These are phyloP conservation scores for Jacaranda mimosifolia DNA, from an alignment of 257 asterid genomes.

Conservation along the genomic window DNA sequence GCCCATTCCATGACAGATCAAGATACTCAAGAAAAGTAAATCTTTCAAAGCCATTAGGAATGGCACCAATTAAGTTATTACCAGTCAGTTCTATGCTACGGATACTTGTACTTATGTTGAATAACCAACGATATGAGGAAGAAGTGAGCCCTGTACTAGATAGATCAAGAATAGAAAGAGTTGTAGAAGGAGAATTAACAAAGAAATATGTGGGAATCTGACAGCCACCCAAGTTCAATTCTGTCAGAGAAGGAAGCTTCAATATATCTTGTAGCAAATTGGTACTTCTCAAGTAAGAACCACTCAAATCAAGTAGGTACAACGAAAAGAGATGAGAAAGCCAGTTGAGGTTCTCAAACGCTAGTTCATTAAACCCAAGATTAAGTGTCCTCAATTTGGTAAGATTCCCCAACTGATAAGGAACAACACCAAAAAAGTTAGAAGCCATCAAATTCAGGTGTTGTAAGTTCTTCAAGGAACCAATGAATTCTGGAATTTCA, in stretches of 20 bases:
- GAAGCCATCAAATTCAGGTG: too few relatives aligned
- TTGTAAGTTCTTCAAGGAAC: too few relatives aligned
- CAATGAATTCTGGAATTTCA: too few relatives aligned
- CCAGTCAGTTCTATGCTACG: constrained; percentile 18
- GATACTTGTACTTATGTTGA: constrained; percentile 27
- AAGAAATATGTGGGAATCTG: background rate
- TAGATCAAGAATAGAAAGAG: constrained; percentile 30
- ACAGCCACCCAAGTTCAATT: background rate
- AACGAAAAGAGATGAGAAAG: constrained; percentile 28
- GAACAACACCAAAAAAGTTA: too few relatives aligned
- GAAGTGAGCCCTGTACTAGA: constrained; percentile 12
- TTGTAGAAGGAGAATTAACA: constrained; percentile 32
- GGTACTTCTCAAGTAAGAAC: background rate
- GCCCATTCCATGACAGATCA: background rate
- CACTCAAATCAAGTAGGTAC: background rate
- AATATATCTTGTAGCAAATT: constrained; percentile 13
- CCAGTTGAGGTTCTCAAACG: constrained; percentile 22
- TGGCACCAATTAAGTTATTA: constrained; percentile 28
- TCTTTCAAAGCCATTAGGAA: constrained; percentile 43
- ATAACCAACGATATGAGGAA: constrained; percentile 20
- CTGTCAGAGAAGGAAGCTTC: constrained; percentile 18
- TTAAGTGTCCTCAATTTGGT: background rate
- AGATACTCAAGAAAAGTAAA: constrained; percentile 26
- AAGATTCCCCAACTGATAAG: background rate
- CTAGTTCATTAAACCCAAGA: background rate